Conservation (phyloP, 1,284 basidiomycete genomes). For the Porodaedalea pini region DNA sequence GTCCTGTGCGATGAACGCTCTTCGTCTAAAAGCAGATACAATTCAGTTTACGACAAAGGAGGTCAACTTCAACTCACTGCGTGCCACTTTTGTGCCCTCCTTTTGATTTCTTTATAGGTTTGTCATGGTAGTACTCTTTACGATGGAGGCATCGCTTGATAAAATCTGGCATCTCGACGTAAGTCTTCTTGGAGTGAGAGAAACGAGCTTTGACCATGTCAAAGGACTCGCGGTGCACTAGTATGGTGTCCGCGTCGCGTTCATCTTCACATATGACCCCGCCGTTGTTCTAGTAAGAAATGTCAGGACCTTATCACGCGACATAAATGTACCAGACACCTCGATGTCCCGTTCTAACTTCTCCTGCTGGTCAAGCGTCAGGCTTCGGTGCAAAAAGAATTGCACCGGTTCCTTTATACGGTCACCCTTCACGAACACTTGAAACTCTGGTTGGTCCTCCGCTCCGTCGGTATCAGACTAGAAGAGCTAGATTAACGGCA, state of each 20-base stretch:
- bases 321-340: background rate
- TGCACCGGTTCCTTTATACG: background rate
- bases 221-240: slow-evolving; percentile 1
- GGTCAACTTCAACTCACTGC: slow-evolving; percentile 1
- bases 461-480: too few relatives aligned
- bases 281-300: slow-evolving; percentile 6
- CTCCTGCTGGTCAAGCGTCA: background rate
- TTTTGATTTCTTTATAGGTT: background rate
- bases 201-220: background rate
- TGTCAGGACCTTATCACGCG: background rate
- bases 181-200: background rate
- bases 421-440: too few relatives aligned
- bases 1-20: slow-evolving; percentile 32
- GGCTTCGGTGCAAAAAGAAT: slow-evolving; percentile 8
- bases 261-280: background rate
- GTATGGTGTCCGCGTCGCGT: slow-evolving; percentile 1
- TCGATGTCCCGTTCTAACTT: slow-evolving; percentile 8
- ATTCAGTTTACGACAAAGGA: background rate
- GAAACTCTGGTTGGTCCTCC: too few relatives aligned
- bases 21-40: background rate
- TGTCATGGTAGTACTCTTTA: slow-evolving; percentile 4
- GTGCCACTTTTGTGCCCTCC: slow-evolving; percentile 8
- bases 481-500: too few relatives aligned
- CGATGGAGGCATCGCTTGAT: slow-evolving; percentile 4
- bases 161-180: slow-evolving; percentile 14